Conservation (phyloP, 2,329 filamentous ascomycete genomes). For the Penicillium palitans region DNA sequence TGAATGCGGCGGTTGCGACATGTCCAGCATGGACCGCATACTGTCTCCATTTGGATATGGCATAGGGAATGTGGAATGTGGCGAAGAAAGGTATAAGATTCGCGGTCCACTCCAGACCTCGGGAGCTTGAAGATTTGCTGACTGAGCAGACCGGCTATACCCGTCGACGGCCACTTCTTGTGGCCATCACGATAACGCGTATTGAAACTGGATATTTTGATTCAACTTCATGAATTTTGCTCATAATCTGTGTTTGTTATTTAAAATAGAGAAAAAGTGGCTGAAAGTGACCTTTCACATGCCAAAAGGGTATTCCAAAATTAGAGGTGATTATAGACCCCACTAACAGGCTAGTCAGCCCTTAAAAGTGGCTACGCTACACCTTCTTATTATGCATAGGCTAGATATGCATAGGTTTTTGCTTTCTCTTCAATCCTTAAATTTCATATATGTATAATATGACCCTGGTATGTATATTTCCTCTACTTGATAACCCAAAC, state of each 20-base stretch:
- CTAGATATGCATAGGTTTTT: not conserved
- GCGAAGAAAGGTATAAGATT: not conserved
- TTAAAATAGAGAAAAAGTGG: not conserved
- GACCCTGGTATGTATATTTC: not conserved
- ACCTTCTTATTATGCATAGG: not conserved
- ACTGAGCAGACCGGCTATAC: not conserved
- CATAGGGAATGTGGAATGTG: slow-evolving; percentile 4
- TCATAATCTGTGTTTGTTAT: not conserved
- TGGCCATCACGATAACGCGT: not conserved
- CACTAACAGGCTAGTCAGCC: not conserved
- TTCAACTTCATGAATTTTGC: not conserved
- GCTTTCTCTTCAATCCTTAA: not conserved
- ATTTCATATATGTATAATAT: not conserved
- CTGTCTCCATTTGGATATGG: slow-evolving; percentile 7
- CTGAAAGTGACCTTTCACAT: too few species aligned
- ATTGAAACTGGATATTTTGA: not conserved
- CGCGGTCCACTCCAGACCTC: not conserved
- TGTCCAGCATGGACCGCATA: slow-evolving; percentile 33
- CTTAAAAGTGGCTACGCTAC: too few species aligned
- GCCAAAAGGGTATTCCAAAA: too few species aligned
- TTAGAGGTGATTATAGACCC: not conserved
- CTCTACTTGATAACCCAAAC: not conserved
- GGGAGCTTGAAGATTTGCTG: slow-evolving; percentile 1
- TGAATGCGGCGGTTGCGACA: slow-evolving; percentile 39
- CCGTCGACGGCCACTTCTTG: not conserved